These are phyloP conservation scores for Chaetomidium leptoderma DNA, from an alignment of 495 filamentous ascomycete species.

Conservation along the genomic window DNA sequence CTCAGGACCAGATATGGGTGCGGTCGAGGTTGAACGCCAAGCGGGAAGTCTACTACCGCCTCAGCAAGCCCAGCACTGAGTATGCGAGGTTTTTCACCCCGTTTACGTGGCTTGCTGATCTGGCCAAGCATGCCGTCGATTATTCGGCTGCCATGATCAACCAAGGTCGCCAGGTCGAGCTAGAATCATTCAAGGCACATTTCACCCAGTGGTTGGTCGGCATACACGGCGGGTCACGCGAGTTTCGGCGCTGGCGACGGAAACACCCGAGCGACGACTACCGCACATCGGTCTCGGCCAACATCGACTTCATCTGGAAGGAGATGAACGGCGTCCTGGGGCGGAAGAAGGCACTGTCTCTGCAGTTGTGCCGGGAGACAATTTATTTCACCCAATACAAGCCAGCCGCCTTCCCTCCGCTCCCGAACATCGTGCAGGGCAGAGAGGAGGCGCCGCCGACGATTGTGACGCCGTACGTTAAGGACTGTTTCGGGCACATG, in stretches of 20 bases:
- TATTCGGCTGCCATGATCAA: slow-evolving; percentile 42
- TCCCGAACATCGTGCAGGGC: neutral
- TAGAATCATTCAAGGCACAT: slow-evolving; percentile 49
- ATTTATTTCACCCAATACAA: slow-evolving; percentile 19
- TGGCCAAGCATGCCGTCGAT: slow-evolving; percentile 65
- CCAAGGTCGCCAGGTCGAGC: slow-evolving; percentile 32
- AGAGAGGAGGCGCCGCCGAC: slow-evolving; percentile 40
- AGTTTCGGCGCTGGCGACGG: slow-evolving; percentile 48
- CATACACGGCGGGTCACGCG: slow-evolving; percentile 34
- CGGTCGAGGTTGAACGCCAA: slow-evolving; percentile 41
- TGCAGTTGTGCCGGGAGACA: slow-evolving; percentile 46
- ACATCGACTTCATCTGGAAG: slow-evolving; percentile 60
- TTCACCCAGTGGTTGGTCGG: slow-evolving; percentile 54
- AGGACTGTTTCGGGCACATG: slow-evolving; percentile 59
- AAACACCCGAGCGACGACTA: slow-evolving; percentile 52
- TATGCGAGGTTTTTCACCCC: slow-evolving; percentile 56
- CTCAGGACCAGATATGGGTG: slow-evolving; percentile 57
- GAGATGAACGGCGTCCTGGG: slow-evolving; percentile 47
- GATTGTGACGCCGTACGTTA: slow-evolving; percentile 63
- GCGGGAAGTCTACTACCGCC: slow-evolving; percentile 56
- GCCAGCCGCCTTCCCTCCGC: slow-evolving; percentile 19
- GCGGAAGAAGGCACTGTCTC: slow-evolving; percentile 21
- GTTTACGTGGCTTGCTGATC: slow-evolving; percentile 63
- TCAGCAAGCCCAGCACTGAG: slow-evolving; percentile 50
- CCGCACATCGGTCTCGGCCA: slow-evolving; percentile 48